phyloP scores from a whole-genome alignment of 75 land plant genomes.

The Pinus tabuliformis region DNA sequence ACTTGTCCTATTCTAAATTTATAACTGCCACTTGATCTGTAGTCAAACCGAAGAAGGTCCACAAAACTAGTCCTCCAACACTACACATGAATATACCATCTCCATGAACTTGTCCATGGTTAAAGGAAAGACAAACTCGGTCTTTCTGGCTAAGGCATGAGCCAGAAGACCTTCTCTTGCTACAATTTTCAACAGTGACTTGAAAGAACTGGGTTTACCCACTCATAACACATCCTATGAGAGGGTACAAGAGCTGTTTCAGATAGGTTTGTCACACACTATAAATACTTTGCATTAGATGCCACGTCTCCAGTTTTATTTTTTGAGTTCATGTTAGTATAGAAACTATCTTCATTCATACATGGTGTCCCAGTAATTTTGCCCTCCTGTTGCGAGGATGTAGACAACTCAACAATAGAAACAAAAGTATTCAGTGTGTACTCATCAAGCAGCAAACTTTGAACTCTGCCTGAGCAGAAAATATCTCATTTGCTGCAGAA shows the following conservation, averaged over 20 bases:
- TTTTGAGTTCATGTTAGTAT: neutral
- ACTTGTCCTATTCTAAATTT: too few species aligned
- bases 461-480: constrained; percentile 16
- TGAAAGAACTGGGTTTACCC: neutral
- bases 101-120: too few species aligned
- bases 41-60: too few species aligned
- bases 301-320: constrained; percentile 32
- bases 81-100: too few species aligned
- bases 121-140: too few species aligned
- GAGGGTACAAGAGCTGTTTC: neutral
- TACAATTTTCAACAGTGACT: neutral
- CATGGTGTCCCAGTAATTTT: neutral
- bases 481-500: constrained; percentile 15
- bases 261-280: neutral
- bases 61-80: too few species aligned
- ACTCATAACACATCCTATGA: neutral
- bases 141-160: too few species aligned
- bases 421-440: constrained; percentile 9
- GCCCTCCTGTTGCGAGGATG: neutral
- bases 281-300: constrained; percentile 2
- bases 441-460: constrained; percentile 38
- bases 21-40: too few species aligned
- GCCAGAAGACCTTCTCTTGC: too few species aligned
- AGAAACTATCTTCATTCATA: neutral
- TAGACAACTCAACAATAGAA: neutral